These are phyloP conservation scores for Aspergillus nanangensis DNA, from an alignment of 495 filamentous ascomycete genomes.

Conservation along the genomic window DNA sequence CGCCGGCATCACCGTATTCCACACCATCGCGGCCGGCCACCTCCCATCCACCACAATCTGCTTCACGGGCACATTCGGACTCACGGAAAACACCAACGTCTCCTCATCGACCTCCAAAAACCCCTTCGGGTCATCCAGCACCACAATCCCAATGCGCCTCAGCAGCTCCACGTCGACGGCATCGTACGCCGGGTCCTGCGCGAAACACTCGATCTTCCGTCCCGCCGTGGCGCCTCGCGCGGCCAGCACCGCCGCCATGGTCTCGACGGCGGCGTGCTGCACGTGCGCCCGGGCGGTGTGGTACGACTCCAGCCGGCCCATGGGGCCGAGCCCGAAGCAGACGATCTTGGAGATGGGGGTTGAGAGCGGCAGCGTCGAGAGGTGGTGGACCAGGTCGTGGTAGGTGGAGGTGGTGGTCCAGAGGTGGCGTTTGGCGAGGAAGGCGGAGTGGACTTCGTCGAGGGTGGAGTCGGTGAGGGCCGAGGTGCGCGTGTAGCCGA, in stretches of 20 bases:
- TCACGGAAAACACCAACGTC: slow-evolving; percentile 26
- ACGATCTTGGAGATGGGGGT: slow-evolving; percentile 15
- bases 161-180: slow-evolving; percentile 16
- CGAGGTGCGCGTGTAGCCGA: slow-evolving; percentile 12
- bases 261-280: slow-evolving; percentile 19
- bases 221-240: slow-evolving; percentile 5
- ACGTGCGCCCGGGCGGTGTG: slow-evolving; percentile 10
- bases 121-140: slow-evolving; percentile 25
- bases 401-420: slow-evolving; percentile 12
- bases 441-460: slow-evolving; percentile 5
- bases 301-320: slow-evolving; percentile 6
- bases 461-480: background rate
- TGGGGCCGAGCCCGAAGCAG: slow-evolving; percentile 14
- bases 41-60: slow-evolving; percentile 30
- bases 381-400: slow-evolving; percentile 4
- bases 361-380: slow-evolving; percentile 3
- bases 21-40: slow-evolving; percentile 29
- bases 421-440: background rate
- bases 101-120: slow-evolving; percentile 26
- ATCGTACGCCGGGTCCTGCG: slow-evolving; percentile 28
- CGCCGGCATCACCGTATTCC: slow-evolving; percentile 21
- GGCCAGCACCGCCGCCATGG: slow-evolving; percentile 7
- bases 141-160: slow-evolving; percentile 12
- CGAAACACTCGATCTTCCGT: slow-evolving; percentile 15
- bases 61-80: slow-evolving; percentile 29